phyloP scores from a whole-genome alignment of 768 basidiomycete genomes.

The Hortiboletus campestris region DNA sequence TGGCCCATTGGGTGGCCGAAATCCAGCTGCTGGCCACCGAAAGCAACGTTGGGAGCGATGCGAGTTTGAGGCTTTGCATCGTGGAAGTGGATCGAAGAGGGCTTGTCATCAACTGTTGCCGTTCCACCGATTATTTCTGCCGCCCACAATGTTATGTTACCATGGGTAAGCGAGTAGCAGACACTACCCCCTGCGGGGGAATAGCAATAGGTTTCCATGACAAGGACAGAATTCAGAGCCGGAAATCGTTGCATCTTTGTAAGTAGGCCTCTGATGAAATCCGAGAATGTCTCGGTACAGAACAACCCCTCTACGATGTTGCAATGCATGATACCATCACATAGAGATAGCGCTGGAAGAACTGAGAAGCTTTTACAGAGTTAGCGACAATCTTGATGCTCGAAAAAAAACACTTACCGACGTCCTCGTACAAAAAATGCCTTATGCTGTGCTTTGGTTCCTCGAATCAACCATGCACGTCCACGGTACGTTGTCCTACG shows the following conservation, averaged over 20 bases:
- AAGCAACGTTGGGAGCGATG: too few species aligned
- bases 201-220: conserved; percentile 28
- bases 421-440: not conserved
- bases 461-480: too few species aligned
- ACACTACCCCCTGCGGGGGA: too few species aligned
- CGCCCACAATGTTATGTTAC: too few species aligned
- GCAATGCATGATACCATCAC: not conserved
- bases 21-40: not conserved
- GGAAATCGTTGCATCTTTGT: conserved; percentile 33
- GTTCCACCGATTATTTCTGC: too few species aligned
- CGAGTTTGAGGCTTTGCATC: too few species aligned
- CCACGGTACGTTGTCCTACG: too few species aligned
- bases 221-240: conserved; percentile 33
- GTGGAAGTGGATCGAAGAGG: too few species aligned
- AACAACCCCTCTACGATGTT: not conserved
- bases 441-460: not conserved
- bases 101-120: too few species aligned
- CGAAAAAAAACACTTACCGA: not conserved
- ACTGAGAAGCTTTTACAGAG: not conserved
- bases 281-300: not conserved
- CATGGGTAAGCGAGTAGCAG: too few species aligned
- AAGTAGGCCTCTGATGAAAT: conserved; percentile 2
- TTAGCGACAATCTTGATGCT: not conserved
- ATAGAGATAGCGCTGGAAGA: not conserved
- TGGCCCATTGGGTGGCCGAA: not conserved